Evolutionary conservation across 1,284 basidiomycete genomes (phyloP), one percentile per base, ranked within the genome.

Genomic region (Ustilago loliicola): DNA sequence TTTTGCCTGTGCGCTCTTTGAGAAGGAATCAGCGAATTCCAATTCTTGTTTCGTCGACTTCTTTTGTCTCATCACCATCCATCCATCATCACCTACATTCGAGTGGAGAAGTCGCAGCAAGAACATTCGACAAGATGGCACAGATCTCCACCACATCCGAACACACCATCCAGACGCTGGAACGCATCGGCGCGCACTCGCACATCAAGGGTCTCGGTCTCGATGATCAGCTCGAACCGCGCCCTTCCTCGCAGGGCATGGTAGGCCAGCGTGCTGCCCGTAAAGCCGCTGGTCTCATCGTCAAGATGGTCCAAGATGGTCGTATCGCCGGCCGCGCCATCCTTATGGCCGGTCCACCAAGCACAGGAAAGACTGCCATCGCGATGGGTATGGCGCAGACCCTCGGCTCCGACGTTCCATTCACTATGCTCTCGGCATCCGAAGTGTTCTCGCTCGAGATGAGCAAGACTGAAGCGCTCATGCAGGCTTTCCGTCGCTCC

Each of bases 381-480:
- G 96, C 96, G 10, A 91, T 98, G 89, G 84, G 94, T 68, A 98
- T 99, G 95, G 94, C 96, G 3, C 96, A 98, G 87, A 94, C 92
- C 1, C 89, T 99, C 13, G 96, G 96, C 1, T 85, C 92, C 2
- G 96, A 98, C 82, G 96, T 98, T 1, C 96, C 97, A 0, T 99
- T 98, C 87, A 98, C 95, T 5, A 96, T 94, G 91, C 94, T 99
- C 82, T 94, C 95, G 32, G 95, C 93, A 15, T 96, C 94, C 88
- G 96, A 99, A 87, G 96, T 99, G 66, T 99, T 97, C 88, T 97
- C 95, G 51, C 90, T 98, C 45, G 86, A 90, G 83, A 97, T 98
- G 94, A 96, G 94, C 50, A 99, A 98, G 89, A 99, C 97, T 1
- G 97, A 99, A 87, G 95, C 96, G 34, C 90, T 99, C 74, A 98